Conservation (phyloP, 768 basidiomycete genomes). For the Psilocybe sp. region DNA sequence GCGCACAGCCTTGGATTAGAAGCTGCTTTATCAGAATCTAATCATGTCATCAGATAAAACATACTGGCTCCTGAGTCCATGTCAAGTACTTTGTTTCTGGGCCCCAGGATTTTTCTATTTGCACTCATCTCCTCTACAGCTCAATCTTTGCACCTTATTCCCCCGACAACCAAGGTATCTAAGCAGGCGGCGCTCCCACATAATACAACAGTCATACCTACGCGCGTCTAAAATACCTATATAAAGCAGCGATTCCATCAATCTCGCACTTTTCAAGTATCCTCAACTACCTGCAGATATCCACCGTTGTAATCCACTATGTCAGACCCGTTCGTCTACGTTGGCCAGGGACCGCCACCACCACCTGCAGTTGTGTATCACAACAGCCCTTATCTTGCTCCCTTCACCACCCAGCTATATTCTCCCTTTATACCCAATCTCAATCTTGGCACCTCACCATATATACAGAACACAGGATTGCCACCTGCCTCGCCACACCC, state of each 20-base stretch:
- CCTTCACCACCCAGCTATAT: conserved; percentile 24
- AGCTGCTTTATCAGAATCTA: too few relatives aligned
- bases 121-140: too few relatives aligned
- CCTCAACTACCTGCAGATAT: neutral
- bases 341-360: too few relatives aligned
- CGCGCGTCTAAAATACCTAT: neutral
- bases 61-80: too few relatives aligned
- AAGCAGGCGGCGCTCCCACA: too few relatives aligned
- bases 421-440: conserved; percentile 45
- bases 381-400: conserved; percentile 25
- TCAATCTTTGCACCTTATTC: too few relatives aligned
- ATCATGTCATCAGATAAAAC: too few relatives aligned
- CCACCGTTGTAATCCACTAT: conserved; percentile 11
- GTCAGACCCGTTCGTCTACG: conserved; percentile 39
- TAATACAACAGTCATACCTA: too few relatives aligned
- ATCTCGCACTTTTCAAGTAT: neutral
- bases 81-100: too few relatives aligned
- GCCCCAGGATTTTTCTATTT: too few relatives aligned
- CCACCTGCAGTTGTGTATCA: conserved; percentile 34
- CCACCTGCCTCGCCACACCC: conserved; percentile 5
- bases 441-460: conserved; percentile 34
- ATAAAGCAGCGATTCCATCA: neutral
- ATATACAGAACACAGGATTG: conserved; percentile 12
- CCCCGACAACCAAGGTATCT: too few relatives aligned
- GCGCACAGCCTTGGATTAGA: too few relatives aligned